phyloP scores from a whole-genome alignment of 352 stramenopile species.

The Phytophthora kernoviae region DNA sequence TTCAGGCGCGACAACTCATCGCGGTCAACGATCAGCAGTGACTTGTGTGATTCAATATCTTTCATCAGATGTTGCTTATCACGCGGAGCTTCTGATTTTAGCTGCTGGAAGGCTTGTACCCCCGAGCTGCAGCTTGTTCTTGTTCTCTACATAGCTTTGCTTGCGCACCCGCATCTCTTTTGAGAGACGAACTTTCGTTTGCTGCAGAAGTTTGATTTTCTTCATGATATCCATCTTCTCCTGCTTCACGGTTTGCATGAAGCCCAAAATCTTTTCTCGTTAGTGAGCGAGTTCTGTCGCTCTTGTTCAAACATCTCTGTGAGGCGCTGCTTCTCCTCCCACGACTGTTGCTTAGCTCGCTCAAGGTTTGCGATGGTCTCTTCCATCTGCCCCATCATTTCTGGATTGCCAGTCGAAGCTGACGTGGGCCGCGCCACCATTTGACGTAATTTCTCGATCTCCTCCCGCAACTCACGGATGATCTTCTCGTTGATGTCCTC shows the following conservation, averaged over 20 bases:
- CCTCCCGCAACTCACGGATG: conserved; percentile 90
- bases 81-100: conserved; percentile 32
- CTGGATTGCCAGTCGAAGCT: conserved; percentile 31
- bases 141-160: conserved; percentile 74
- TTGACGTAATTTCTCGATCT: conserved; percentile 91
- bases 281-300: conserved; percentile 82
- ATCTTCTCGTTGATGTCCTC: conserved; percentile 93
- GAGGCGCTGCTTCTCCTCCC: conserved; percentile 90
- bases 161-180: conserved; percentile 81
- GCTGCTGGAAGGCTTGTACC: conserved; percentile 81
- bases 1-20: conserved; percentile 62
- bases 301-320: conserved; percentile 88
- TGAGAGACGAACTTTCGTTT: conserved; percentile 73
- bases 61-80: conserved; percentile 72
- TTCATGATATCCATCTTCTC: conserved; percentile 93
- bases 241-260: conserved; percentile 91
- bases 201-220: conserved; percentile 85
- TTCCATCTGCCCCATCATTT: conserved; percentile 82
- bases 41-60: conserved; percentile 63
- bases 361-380: conserved; percentile 89
- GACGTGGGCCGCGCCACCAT: conserved; percentile 70
- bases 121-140: conserved; percentile 71
- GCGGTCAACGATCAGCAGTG: conserved; percentile 61
- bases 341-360: conserved; percentile 87
- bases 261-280: conserved; percentile 83